Conservation (phyloP, 176 grass and related monocot species). For the maize (Zea mays) region DNA sequence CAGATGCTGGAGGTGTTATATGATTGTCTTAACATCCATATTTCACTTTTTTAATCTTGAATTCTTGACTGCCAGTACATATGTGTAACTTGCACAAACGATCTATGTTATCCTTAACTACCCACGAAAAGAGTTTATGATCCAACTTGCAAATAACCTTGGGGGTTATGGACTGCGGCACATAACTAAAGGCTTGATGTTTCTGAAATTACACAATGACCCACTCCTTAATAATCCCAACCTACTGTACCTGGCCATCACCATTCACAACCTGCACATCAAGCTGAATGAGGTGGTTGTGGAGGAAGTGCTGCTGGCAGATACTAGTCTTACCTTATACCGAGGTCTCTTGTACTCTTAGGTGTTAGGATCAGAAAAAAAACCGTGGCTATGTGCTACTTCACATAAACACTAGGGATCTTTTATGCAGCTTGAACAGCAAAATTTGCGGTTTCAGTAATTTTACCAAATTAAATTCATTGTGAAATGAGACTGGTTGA, state of each 20-base stretch:
- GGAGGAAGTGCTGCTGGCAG: neutral
- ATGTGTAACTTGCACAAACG: neutral
- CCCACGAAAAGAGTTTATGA: neutral
- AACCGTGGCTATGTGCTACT: neutral
- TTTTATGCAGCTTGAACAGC: neutral
- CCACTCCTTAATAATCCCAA: neutral
- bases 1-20: neutral
- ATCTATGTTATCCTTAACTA: neutral
- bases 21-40: slow-evolving; percentile 13
- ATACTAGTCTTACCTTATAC: neutral
- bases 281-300: neutral
- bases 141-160: neutral
- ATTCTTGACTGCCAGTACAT: neutral
- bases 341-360: neutral
- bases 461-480: neutral
- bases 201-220: neutral
- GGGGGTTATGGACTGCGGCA: neutral
- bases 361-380: neutral
- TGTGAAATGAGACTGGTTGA: neutral
- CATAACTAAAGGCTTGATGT: neutral
- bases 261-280: neutral
- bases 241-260: neutral
- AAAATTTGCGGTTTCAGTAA: neutral
- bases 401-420: neutral
- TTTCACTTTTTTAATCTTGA: neutral